phyloP scores from a whole-genome alignment of 108 stramenopile genomes.

The Fragilaria crotonensis region DNA sequence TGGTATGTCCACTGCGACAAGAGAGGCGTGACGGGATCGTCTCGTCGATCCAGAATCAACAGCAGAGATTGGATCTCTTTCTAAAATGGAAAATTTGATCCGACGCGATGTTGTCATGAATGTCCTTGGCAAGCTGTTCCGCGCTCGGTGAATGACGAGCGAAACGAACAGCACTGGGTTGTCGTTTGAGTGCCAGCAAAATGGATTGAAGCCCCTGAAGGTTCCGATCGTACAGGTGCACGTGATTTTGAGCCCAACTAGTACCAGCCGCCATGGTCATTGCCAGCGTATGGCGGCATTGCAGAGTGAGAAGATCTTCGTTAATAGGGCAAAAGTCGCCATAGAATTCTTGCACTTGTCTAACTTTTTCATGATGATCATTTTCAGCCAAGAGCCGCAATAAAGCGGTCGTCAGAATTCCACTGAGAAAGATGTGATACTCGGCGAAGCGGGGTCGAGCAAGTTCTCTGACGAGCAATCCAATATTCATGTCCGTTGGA shows the following conservation, averaged over 20 bases:
- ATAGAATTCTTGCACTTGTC: conserved; percentile 97
- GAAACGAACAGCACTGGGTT: conserved; percentile 86
- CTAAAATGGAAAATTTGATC: conserved; percentile 96
- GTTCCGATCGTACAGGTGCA: conserved; percentile 80
- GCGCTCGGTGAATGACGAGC: conserved; percentile 74
- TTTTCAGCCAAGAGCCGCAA: conserved; percentile 84
- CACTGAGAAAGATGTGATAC: conserved; percentile 97
- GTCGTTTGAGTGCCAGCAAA: conserved; percentile 82
- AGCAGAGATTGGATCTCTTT: conserved; percentile 37
- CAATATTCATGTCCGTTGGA: conserved; percentile 81
- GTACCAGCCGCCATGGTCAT: conserved; percentile 69
- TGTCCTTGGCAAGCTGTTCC: conserved; percentile 71
- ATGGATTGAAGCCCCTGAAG: conserved; percentile 81
- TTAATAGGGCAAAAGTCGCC: conserved; percentile 96
- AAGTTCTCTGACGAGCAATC: conserved; percentile 74
- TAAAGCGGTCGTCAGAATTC: conserved; percentile 65
- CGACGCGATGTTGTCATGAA: conserved; percentile 61
- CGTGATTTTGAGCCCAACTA: conserved; percentile 51
- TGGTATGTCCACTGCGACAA: conserved; percentile 99
- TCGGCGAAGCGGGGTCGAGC: conserved; percentile 80
- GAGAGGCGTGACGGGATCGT: conserved; percentile 98
- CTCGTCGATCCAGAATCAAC: conserved; percentile 92
- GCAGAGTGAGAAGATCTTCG: conserved; percentile 86
- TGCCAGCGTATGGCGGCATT: conserved; percentile 70
- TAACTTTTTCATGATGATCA: conserved; percentile 79